Evolutionary conservation across 371 early-diverging fungal genomes (phyloP).

Genomic region (Rhizopus microsporus): DNA sequence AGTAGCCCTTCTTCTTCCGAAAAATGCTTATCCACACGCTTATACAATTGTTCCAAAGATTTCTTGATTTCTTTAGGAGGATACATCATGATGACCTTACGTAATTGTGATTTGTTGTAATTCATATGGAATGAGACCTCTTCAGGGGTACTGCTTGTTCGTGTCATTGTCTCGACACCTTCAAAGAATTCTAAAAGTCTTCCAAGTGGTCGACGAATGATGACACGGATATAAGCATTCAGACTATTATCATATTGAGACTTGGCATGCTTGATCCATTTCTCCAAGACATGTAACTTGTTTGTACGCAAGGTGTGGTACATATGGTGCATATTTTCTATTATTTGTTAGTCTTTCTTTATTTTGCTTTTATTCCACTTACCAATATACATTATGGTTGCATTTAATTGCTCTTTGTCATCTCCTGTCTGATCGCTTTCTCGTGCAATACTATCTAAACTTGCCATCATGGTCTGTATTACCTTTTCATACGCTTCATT

Average conservation of each 20-base stretch:
- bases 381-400: slow-evolving; percentile 84
- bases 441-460: slow-evolving; percentile 83
- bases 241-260: slow-evolving; percentile 79
- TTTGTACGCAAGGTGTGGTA: slow-evolving; percentile 72
- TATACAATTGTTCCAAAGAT: slow-evolving; percentile 80
- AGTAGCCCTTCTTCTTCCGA: slow-evolving; percentile 81
- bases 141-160: slow-evolving; percentile 70
- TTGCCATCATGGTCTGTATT: slow-evolving; percentile 85
- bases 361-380: slow-evolving; percentile 20
- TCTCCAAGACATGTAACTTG: slow-evolving; percentile 70
- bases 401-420: slow-evolving; percentile 92
- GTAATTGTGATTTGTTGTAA: slow-evolving; percentile 84
- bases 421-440: slow-evolving; percentile 76
- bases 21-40: slow-evolving; percentile 93
- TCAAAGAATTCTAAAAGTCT: slow-evolving; percentile 94
- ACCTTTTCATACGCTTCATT: slow-evolving; percentile 82
- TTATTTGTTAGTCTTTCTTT: background rate
- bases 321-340: slow-evolving; percentile 94
- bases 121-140: slow-evolving; percentile 85
- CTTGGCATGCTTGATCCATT: slow-evolving; percentile 85
- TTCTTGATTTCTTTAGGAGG: slow-evolving; percentile 85
- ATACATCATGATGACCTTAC: slow-evolving; percentile 81
- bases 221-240: slow-evolving; percentile 80
- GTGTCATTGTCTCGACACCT: slow-evolving; percentile 82
- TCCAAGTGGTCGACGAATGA: slow-evolving; percentile 86